A percentile compares a stretch with the other conserved stretches of the same genome.
phyloP scores from a whole-genome alignment of 345 rosid genomes.

The Laguncularia racemosa region DNA sequence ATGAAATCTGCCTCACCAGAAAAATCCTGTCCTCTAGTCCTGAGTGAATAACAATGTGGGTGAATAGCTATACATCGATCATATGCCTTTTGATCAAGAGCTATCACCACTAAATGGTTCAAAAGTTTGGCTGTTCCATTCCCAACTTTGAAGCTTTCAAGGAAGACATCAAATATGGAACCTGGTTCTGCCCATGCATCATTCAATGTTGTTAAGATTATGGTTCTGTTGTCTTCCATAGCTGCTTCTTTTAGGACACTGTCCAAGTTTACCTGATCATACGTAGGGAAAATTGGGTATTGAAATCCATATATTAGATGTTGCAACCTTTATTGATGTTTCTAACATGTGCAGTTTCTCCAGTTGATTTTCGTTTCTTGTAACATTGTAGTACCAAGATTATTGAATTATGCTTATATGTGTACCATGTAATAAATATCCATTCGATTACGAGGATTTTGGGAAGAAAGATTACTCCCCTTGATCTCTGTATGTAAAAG shows the following conservation, averaged over 20 bases:
- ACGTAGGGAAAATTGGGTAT: no score
- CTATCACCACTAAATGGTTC: conserved; percentile 40
- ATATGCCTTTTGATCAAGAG: conserved; percentile 46
- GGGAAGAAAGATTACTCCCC: no score
- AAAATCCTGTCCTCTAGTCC: conserved; percentile 26
- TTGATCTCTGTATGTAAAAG: no score
- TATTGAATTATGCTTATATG: no score
- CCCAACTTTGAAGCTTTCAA: conserved; percentile 46
- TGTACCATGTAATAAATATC: no score
- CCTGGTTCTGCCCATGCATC: conserved; percentile 58
- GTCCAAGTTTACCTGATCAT: conserved; percentile 2
- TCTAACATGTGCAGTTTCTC: no score
- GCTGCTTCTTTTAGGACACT: conserved; percentile 12
- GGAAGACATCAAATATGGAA: conserved; percentile 49
- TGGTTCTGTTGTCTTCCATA: conserved; percentile 36
- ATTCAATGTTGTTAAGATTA: conserved; percentile 55
- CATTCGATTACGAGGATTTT: no score
- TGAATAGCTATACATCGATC: conserved; percentile 36
- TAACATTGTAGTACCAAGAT: no score
- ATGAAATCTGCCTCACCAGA: conserved; percentile 43
- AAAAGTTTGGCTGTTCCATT: conserved; percentile 34
- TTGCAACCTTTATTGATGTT: no score
- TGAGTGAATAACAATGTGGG: conserved; percentile 35
- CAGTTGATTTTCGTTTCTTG: no score
- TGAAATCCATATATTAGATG: no score